phyloP scores from a whole-genome alignment of 2,329 filamentous ascomycete species.

The Emmonsiellopsis sp. region DNA sequence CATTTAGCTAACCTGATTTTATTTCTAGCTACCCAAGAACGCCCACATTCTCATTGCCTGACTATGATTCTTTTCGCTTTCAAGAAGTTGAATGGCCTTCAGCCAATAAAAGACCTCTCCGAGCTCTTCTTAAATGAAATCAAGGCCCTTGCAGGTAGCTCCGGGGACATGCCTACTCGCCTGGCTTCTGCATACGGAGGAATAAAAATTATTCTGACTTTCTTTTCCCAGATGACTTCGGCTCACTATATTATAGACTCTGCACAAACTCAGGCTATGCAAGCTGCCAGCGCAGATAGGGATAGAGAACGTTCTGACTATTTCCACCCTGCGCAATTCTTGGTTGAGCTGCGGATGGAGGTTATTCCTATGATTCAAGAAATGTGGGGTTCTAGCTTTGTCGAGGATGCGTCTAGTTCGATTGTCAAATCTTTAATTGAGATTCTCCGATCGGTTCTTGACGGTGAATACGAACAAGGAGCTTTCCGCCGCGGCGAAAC shows the following conservation, averaged over 20 bases:
- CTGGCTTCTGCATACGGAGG: conserved; percentile 48
- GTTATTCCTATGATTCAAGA: conserved; percentile 67
- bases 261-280: conserved; percentile 48
- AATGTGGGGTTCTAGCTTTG: conserved; percentile 77
- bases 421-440: conserved; percentile 74
- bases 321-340: conserved; percentile 63
- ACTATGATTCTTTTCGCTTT: conserved; percentile 80
- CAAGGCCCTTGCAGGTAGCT: conserved; percentile 35
- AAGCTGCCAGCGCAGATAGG: conserved; percentile 41
- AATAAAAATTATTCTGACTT: conserved; percentile 73
- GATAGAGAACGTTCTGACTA: conserved; percentile 50
- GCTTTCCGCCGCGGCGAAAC: conserved; percentile 57
- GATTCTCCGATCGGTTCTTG: conserved; percentile 69
- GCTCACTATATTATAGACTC: conserved; percentile 76
- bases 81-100: conserved; percentile 69
- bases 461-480: conserved; percentile 64
- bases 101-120: conserved; percentile 63
- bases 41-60: conserved; percentile 44
- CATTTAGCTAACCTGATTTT: conserved; percentile 5
- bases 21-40: conserved; percentile 33
- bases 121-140: conserved; percentile 57
- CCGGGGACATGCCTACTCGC: conserved; percentile 33
- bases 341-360: conserved; percentile 75
- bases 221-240: conserved; percentile 69
- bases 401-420: conserved; percentile 69